A percentile compares a stretch with the other conserved stretches of the same genome.
Evolutionary conservation across 202 grass and related monocot genomes (phyloP).

Genomic region (Musa balbisiana): DNA sequence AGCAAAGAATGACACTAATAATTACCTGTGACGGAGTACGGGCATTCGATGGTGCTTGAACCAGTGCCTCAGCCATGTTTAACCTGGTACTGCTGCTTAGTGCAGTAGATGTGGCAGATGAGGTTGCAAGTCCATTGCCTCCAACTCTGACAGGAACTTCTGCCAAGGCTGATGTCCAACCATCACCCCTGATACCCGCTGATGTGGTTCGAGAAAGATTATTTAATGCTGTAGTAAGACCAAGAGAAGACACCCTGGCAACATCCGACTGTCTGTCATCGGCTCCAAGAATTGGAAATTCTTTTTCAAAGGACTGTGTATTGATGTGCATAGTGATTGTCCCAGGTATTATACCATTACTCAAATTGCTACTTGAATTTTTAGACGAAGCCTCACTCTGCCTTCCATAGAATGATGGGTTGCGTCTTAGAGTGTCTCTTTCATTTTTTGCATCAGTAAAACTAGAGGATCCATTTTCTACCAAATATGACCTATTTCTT

Average conservation of each 20-base stretch:
- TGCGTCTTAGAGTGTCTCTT: not conserved
- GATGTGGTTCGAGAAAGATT: not conserved
- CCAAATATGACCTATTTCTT: not conserved
- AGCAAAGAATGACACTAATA: not conserved
- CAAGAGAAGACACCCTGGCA: slow-evolving; percentile 4
- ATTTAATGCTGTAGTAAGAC: not conserved
- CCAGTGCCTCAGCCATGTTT: slow-evolving; percentile 14
- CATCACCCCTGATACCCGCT: not conserved
- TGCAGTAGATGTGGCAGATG: not conserved
- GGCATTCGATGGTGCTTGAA: not conserved
- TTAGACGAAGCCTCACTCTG: not conserved
- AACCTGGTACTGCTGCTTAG: not conserved
- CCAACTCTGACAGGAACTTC: not conserved
- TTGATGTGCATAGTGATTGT: not conserved
- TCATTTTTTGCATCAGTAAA: not conserved
- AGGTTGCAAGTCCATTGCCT: not conserved
- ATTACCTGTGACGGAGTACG: not conserved
- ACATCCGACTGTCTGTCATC: not conserved
- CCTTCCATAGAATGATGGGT: not conserved
- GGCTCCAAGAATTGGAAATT: slow-evolving; percentile 1
- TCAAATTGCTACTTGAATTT: not conserved
- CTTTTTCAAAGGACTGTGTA: not conserved
- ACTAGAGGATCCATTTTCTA: not conserved
- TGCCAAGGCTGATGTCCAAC: slow-evolving; percentile 10
- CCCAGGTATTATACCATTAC: not conserved